These are phyloP conservation scores for Hygrophoropsis aurantiaca DNA, from an alignment of 768 basidiomycete species.

Conservation along the genomic window DNA sequence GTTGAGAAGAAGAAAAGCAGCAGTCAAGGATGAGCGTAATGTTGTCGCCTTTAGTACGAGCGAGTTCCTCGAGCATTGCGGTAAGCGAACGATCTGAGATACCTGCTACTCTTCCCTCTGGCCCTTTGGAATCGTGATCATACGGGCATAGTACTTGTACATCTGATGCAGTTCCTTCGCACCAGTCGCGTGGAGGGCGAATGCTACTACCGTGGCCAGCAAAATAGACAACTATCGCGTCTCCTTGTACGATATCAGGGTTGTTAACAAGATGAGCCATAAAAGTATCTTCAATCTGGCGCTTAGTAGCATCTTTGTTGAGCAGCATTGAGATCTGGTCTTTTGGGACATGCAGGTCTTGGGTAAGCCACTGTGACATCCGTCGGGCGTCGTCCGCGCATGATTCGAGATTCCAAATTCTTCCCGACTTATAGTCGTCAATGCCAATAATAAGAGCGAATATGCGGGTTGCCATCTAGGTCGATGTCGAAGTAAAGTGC, in stretches of 20 bases:
- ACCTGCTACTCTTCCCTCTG: slow-evolving; percentile 52
- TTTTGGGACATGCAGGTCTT: slow-evolving; percentile 57
- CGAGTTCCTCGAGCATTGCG: slow-evolving; percentile 59
- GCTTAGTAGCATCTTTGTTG: slow-evolving; percentile 60
- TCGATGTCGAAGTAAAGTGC: slow-evolving; percentile 7
- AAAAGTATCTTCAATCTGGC: slow-evolving; percentile 59
- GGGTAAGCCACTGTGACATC: slow-evolving; percentile 55
- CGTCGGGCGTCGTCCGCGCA: slow-evolving; percentile 64
- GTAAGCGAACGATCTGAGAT: slow-evolving; percentile 68
- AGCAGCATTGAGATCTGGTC: slow-evolving; percentile 57
- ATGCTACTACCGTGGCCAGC: slow-evolving; percentile 71
- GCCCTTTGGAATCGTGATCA: slow-evolving; percentile 56
- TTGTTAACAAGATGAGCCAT: slow-evolving; percentile 66
- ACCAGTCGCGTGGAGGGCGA: slow-evolving; percentile 61
- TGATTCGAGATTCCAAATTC: slow-evolving; percentile 65
- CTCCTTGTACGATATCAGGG: slow-evolving; percentile 54
- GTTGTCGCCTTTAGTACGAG: slow-evolving; percentile 61
- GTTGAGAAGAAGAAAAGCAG: slow-evolving; percentile 51
- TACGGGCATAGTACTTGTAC: slow-evolving; percentile 67
- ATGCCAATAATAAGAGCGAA: slow-evolving; percentile 72
- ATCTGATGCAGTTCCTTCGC: slow-evolving; percentile 37
- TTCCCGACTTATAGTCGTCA: slow-evolving; percentile 64
- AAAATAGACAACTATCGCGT: slow-evolving; percentile 69
- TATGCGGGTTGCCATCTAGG: slow-evolving; percentile 44
- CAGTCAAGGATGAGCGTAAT: slow-evolving; percentile 68